Evolutionary conservation across 768 basidiomycete species (phyloP).

Genomic region (Panus rudis): DNA sequence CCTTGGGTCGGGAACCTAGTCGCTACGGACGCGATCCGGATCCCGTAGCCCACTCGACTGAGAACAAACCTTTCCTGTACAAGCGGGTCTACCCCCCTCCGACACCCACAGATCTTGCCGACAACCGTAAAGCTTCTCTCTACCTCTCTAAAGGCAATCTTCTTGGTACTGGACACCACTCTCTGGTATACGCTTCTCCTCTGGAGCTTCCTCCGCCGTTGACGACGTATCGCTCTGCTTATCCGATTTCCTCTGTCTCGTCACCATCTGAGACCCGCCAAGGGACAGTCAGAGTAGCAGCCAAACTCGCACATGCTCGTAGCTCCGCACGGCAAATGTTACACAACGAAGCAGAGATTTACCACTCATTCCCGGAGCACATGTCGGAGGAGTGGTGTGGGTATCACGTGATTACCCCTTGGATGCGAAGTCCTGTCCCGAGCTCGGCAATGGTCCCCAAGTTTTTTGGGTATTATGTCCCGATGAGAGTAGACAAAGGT

Average conservation of each 20-base stretch:
- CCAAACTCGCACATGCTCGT: constrained; percentile 14
- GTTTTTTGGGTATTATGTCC: constrained; percentile 55
- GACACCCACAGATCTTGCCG: not conserved
- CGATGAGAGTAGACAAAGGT: constrained; percentile 12
- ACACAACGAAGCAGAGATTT: constrained; percentile 35
- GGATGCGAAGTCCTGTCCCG: constrained; percentile 35
- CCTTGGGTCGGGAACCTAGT: not conserved
- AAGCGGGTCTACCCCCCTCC: not conserved
- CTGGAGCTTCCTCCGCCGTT: constrained; percentile 39
- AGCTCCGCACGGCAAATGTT: constrained; percentile 13
- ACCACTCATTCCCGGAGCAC: constrained; percentile 36
- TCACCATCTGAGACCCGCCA: constrained; percentile 13
- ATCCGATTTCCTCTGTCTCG: too few species aligned
- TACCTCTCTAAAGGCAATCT: constrained; percentile 33
- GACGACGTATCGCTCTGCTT: constrained; percentile 9
- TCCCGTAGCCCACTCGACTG: not conserved
- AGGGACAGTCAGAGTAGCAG: constrained; percentile 20
- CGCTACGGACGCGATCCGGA: not conserved
- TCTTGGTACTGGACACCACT: constrained; percentile 46
- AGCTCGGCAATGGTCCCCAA: constrained; percentile 49
- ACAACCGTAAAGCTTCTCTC: constrained; percentile 32
- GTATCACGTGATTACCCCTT: constrained; percentile 34
- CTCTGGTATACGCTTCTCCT: constrained; percentile 41
- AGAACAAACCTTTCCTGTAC: not conserved
- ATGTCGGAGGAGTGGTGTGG: constrained; percentile 46